Evolutionary conservation across 2,329 filamentous ascomycete species (phyloP).

Genomic region (Trichoderma atrobrunneum): DNA sequence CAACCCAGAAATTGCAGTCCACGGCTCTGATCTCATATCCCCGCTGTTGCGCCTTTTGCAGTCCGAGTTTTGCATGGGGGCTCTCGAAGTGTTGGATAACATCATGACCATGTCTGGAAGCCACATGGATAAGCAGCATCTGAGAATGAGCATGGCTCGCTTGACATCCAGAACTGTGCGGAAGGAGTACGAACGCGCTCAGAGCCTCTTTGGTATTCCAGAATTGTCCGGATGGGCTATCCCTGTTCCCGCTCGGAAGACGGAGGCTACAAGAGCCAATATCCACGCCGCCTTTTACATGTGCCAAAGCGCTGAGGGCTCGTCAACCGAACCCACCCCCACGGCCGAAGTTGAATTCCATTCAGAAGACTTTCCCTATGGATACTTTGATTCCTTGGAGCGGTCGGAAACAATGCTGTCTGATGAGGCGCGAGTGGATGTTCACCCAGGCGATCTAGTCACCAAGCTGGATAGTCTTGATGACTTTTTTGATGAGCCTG

Average conservation of each 20-base stretch:
- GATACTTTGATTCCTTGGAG: slow-evolving; percentile 69
- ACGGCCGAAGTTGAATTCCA: slow-evolving; percentile 93
- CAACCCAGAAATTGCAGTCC: slow-evolving; percentile 81
- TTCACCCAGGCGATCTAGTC: slow-evolving; percentile 72
- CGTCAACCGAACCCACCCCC: slow-evolving; percentile 56
- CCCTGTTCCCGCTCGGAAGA: slow-evolving; percentile 86
- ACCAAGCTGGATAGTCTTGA: slow-evolving; percentile 75
- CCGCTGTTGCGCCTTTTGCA: slow-evolving; percentile 85
- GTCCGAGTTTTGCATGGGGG: slow-evolving; percentile 90
- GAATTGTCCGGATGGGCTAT: slow-evolving; percentile 96
- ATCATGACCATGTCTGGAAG: slow-evolving; percentile 93
- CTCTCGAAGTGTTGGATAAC: slow-evolving; percentile 85
- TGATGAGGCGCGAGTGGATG: slow-evolving; percentile 70
- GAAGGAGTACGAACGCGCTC: slow-evolving; percentile 91
- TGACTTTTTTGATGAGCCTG: slow-evolving; percentile 75
- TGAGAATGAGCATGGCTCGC: slow-evolving; percentile 97
- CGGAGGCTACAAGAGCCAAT: slow-evolving; percentile 80
- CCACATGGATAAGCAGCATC: slow-evolving; percentile 88
- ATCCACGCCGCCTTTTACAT: slow-evolving; percentile 97
- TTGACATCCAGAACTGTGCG: slow-evolving; percentile 79
- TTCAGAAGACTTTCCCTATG: slow-evolving; percentile 79
- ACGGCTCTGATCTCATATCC: slow-evolving; percentile 93
- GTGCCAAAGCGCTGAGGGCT: slow-evolving; percentile 67
- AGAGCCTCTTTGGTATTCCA: slow-evolving; percentile 94
- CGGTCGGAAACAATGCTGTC: slow-evolving; percentile 91